These are phyloP conservation scores for Dothistroma pini DNA, from an alignment of 2,329 filamentous ascomycete genomes.

Conservation along the genomic window DNA sequence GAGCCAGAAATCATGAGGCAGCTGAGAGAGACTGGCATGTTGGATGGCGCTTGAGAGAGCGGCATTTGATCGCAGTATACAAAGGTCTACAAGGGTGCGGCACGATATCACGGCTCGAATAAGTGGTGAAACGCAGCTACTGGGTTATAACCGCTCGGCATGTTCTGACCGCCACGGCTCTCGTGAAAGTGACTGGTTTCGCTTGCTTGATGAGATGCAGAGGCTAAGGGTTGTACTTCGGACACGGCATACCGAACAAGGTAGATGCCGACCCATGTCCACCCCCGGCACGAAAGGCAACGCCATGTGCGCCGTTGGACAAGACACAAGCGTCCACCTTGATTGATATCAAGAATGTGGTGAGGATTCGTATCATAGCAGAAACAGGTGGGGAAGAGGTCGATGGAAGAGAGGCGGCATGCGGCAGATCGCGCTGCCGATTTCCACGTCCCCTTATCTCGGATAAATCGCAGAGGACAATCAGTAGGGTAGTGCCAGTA, in stretches of 20 bases:
- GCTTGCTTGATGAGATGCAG: neutral
- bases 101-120: neutral
- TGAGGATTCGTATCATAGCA: too few relatives aligned
- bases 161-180: neutral
- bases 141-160: neutral
- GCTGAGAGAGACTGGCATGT: constrained; percentile 80
- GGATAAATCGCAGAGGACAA: neutral
- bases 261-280: neutral
- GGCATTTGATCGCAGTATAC: neutral
- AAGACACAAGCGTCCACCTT: neutral
- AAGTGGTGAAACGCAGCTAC: neutral
- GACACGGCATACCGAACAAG: constrained; percentile 3
- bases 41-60: constrained; percentile 39
- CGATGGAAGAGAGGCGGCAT: too few relatives aligned
- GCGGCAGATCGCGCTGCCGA: neutral
- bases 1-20: constrained; percentile 90
- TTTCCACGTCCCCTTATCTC: neutral
- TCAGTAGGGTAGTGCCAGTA: neutral
- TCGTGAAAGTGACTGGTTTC: neutral
- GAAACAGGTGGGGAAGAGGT: too few relatives aligned
- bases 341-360: neutral
- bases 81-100: neutral
- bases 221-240: constrained; percentile 3
- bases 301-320: neutral
- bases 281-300: neutral